Percentiles rank a stretch among this genome's conserved stretches.
phyloP scores from a whole-genome alignment of 2,329 filamentous ascomycete species.

The Penicillium concentricum region DNA sequence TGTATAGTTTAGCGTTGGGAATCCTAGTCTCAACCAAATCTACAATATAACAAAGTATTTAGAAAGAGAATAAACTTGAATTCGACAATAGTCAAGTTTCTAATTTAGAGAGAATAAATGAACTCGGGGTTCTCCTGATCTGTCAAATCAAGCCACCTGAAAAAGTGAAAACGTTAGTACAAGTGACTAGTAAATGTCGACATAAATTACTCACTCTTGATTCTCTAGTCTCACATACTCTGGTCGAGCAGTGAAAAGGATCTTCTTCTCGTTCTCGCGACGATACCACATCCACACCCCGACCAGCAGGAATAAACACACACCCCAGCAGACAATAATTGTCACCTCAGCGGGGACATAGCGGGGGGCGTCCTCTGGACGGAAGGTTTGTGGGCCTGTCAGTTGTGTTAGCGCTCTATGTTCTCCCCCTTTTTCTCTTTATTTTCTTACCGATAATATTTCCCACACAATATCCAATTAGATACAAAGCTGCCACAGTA shows the following conservation, averaged over 20 bases:
- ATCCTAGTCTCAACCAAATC: neutral
- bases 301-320: slow-evolving; percentile 54
- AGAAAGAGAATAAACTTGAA: no score
- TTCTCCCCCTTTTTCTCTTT: neutral
- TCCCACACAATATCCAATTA: slow-evolving; percentile 46
- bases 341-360: slow-evolving; percentile 65
- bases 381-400: slow-evolving; percentile 57
- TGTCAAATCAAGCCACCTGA: slow-evolving; percentile 60
- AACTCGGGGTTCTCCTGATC: slow-evolving; percentile 67
- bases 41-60: neutral
- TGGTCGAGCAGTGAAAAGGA: slow-evolving; percentile 49
- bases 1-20: neutral
- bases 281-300: slow-evolving; percentile 65
- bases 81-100: neutral
- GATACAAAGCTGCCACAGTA: slow-evolving; percentile 44
- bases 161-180: slow-evolving; percentile 12
- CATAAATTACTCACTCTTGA: slow-evolving; percentile 55
- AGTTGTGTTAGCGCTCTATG: neutral
- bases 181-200: neutral
- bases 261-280: slow-evolving; percentile 61
- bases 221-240: slow-evolving; percentile 63
- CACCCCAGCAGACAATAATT: slow-evolving; percentile 59
- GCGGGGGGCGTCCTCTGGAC: slow-evolving; percentile 55
- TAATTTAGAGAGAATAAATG: slow-evolving; percentile 50
- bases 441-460: slow-evolving; percentile 53